These are phyloP conservation scores for Pestalotiopsis sp. DNA, from an alignment of 2,329 filamentous ascomycete genomes.

Conservation along the genomic window DNA sequence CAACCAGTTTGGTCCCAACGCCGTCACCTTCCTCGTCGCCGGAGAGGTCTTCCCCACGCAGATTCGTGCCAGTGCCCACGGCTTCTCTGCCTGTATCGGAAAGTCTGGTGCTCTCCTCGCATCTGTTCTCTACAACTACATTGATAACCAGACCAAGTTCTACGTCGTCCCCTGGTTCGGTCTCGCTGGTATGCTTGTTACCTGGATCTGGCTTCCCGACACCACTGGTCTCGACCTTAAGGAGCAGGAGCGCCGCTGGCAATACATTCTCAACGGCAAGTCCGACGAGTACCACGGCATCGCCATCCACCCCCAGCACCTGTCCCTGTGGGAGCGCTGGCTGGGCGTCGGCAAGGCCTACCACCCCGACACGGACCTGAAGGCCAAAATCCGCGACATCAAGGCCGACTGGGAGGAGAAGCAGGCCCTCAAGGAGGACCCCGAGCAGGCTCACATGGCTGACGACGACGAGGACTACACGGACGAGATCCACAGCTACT, in stretches of 20 bases:
- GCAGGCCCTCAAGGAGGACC: constrained; percentile 42
- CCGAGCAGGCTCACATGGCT: constrained; percentile 51
- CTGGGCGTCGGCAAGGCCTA: constrained; percentile 81
- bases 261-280: constrained; percentile 78
- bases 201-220: constrained; percentile 87
- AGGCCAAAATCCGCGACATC: constrained; percentile 85
- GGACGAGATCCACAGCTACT: constrained; percentile 58
- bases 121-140: constrained; percentile 93
- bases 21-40: constrained; percentile 92
- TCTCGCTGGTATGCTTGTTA: constrained; percentile 82
- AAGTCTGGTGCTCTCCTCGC: constrained; percentile 88
- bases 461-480: constrained; percentile 53
- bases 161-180: constrained; percentile 93
- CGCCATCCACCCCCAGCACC: constrained; percentile 85
- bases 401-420: constrained; percentile 62
- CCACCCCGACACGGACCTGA: constrained; percentile 80
- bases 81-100: constrained; percentile 88
- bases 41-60: constrained; percentile 96
- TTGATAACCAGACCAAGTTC: constrained; percentile 82
- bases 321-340: constrained; percentile 86
- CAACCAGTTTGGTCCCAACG: constrained; percentile 98
- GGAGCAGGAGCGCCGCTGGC: constrained; percentile 94
- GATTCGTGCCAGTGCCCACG: constrained; percentile 90
- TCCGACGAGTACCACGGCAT: constrained; percentile 89
- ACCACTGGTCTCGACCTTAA: constrained; percentile 96